Evolutionary conservation across 2,329 filamentous ascomycete species (phyloP).

Genomic region (Claviceps citrina): DNA sequence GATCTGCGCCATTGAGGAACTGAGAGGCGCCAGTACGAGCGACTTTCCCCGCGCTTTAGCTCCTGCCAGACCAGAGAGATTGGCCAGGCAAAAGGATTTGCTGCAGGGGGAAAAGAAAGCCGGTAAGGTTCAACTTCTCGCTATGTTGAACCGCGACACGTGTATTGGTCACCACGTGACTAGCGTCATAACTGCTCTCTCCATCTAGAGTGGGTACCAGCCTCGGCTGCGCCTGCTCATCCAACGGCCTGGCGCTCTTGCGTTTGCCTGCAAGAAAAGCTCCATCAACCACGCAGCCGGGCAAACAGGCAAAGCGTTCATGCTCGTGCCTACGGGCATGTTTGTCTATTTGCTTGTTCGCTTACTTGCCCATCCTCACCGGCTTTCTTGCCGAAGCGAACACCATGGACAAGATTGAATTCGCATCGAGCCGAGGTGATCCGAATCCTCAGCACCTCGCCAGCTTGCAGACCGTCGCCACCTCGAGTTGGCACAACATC

Average conservation of each 20-base stretch:
- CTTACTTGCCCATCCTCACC: background rate
- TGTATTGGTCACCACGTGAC: no score
- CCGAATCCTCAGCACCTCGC: conserved; percentile 8
- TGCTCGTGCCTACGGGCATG: background rate
- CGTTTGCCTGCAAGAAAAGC: no score
- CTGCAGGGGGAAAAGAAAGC: background rate
- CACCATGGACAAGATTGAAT: conserved; percentile 3
- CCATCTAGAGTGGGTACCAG: no score
- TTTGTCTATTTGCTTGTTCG: background rate
- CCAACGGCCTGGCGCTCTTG: no score
- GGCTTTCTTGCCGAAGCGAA: background rate
- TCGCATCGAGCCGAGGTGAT: background rate
- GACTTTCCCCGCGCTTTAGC: background rate
- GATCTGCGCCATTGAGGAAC: conserved; percentile 16
- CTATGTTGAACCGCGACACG: no score
- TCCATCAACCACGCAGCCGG: background rate
- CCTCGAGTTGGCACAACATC: conserved; percentile 34
- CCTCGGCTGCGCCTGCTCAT: no score
- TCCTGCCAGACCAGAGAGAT: background rate
- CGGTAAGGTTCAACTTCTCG: no score
- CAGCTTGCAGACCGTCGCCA: conserved; percentile 8
- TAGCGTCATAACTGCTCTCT: no score
- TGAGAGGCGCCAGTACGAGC: background rate
- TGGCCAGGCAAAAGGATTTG: background rate
- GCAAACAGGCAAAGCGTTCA: background rate